Conservation (phyloP, 2,329 filamentous ascomycete genomes). For the Trichoderma guizhouense region DNA sequence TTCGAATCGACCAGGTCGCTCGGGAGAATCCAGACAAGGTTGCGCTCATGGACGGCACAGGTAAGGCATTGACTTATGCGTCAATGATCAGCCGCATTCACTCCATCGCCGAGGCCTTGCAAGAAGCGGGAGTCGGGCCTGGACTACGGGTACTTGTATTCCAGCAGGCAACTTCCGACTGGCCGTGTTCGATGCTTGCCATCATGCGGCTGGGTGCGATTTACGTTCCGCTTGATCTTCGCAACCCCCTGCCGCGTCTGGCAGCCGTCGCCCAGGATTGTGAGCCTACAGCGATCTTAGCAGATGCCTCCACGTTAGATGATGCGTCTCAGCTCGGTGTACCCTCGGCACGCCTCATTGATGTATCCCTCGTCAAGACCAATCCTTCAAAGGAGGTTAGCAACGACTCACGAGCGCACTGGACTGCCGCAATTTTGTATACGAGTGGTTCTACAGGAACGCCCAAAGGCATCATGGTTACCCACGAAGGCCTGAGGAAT, state of each 20-base stretch:
- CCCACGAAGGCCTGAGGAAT: conserved; percentile 28
- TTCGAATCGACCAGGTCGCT: conserved; percentile 36
- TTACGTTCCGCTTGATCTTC: conserved; percentile 41
- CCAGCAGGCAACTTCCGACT: conserved; percentile 35
- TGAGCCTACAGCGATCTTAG: conserved; percentile 23
- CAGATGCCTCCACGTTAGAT: conserved; percentile 15
- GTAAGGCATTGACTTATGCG: conserved; percentile 33
- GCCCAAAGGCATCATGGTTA: conserved; percentile 41
- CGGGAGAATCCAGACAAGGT: conserved; percentile 17
- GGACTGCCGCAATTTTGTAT: conserved; percentile 31
- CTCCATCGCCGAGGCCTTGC: conserved; percentile 29
- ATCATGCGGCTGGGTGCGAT: conserved; percentile 37
- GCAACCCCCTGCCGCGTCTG: conserved; percentile 31
- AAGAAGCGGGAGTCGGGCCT: conserved; percentile 16
- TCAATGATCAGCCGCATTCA: conserved; percentile 33
- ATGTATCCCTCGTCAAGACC: not conserved
- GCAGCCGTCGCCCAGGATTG: conserved; percentile 29
- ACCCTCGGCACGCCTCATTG: not conserved
- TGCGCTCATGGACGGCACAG: conserved; percentile 24
- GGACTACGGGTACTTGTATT: conserved; percentile 37
- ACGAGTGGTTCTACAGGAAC: conserved; percentile 30
- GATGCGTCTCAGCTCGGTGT: not conserved
- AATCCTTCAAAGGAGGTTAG: not conserved
- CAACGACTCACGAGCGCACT: not conserved
- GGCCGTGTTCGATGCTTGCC: conserved; percentile 38